phyloP scores from a whole-genome alignment of 176 grass and related monocot species.

The Secale cereale region DNA sequence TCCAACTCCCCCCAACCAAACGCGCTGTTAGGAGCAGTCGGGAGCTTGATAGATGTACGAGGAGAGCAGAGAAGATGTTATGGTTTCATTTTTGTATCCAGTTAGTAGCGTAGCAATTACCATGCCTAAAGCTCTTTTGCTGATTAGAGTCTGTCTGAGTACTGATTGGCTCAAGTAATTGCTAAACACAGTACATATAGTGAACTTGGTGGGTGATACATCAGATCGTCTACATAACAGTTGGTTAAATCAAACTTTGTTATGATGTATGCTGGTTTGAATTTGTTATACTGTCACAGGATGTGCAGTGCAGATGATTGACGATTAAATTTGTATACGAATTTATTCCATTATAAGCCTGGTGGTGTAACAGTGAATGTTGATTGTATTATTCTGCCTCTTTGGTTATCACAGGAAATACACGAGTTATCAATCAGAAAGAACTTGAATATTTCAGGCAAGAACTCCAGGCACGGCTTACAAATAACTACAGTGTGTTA shows the following conservation, averaged over 20 bases:
- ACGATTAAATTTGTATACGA: no score
- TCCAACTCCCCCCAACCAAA: no score
- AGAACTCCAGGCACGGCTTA: slow-evolving; percentile 54
- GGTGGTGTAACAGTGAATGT: not conserved
- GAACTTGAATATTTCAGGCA: slow-evolving; percentile 74
- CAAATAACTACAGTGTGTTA: slow-evolving; percentile 87
- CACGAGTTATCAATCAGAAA: slow-evolving; percentile 76
- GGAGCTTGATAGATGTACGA: not conserved
- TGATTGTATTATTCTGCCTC: not conserved
- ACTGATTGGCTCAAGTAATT: no score
- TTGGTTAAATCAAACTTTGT: not conserved
- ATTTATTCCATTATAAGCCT: no score
- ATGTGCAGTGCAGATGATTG: no score
- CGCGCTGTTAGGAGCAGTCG: not conserved
- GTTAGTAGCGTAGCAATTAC: no score
- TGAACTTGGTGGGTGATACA: not conserved
- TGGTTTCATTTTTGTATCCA: not conserved
- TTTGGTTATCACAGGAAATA: slow-evolving; percentile 63
- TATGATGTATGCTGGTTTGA: no score
- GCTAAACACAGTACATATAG: no score
- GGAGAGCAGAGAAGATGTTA: not conserved
- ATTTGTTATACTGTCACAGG: no score
- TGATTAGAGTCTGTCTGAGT: no score
- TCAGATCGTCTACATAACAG: not conserved
- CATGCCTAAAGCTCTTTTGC: no score